Base-by-base conservation (phyloP, 129 eudicot species). In the Deinandra increscens region DNA sequence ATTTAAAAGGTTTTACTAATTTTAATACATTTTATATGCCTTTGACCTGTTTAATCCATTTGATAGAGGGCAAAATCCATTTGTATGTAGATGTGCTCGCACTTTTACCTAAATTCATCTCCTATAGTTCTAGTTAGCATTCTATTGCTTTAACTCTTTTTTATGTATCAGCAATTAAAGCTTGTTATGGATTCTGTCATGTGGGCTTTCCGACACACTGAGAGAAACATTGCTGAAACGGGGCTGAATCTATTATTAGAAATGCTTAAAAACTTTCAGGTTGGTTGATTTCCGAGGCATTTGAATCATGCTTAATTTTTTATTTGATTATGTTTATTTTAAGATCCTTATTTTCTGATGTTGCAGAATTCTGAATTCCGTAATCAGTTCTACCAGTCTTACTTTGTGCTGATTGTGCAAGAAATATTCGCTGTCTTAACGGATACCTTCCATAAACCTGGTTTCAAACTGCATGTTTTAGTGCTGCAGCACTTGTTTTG, bases 141-240 rank as follows among this genome's bases (percentile, higher is more conserved):
- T 23, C 9, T 64, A 12, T 36, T 20, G 34, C 54, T 45, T 33
- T 8, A 41, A n/a, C 60, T 29, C 46, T 51, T 64, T 51, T 64
- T 68, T 34, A 59, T 29, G 61, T 77, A 2, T 60, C 91, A 94
- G 97, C 97, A 94, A 89, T 61, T 94, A 58, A 90, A 94, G 79
- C 90, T 89, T 71, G 97, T 94, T n/a, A 94, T 87, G 99, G 97
- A 94, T 71, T 94, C 99, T 1, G 89, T 94, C 44, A 94, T 90
- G 70, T 94, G 99, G 99, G 96, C 97, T 22, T 89, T 94, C 80
- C 93, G 99, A 66, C 99, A 94, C 79, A 94, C 99, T 29, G 99
- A 89, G 49, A 81, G 97, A 81, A 94, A 94, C 81, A 90, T 94
- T 68, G 97, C 99, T 61, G 99, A 94, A 85, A 89, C 97, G 11